These are phyloP conservation scores for Komagataella ulmi DNA, from an alignment of 805 yeast genomes.

Conservation along the genomic window DNA sequence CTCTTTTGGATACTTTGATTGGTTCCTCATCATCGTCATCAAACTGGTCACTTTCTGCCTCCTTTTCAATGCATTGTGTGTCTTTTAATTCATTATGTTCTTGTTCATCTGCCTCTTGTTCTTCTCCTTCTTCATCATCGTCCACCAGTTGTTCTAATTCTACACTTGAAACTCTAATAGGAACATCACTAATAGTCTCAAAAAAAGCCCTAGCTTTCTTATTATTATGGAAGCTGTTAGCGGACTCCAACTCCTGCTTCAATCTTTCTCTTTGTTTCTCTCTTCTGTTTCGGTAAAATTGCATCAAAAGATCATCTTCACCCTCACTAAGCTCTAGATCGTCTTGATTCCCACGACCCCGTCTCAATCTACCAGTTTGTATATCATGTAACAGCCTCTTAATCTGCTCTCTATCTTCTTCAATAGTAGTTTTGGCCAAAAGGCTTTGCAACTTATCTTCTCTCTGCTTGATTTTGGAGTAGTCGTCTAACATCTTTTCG, in stretches of 20 bases:
- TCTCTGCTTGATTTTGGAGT: conserved; percentile 39
- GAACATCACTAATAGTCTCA: conserved; percentile 35
- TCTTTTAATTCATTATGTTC: conserved; percentile 3
- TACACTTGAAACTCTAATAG: not conserved
- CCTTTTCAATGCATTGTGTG: conserved; percentile 1
- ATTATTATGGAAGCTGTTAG: conserved; percentile 27
- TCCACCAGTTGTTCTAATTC: conserved; percentile 1
- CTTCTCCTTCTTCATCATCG: conserved; percentile 13
- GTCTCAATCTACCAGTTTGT: conserved; percentile 58
- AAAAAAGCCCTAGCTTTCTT: conserved; percentile 56
- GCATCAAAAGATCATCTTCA: conserved; percentile 45
- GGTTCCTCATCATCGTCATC: not conserved
- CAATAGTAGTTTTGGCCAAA: conserved; percentile 45
- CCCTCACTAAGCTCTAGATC: conserved; percentile 64
- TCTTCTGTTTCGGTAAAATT: conserved; percentile 18
- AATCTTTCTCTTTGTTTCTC: conserved; percentile 34
- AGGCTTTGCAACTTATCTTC: conserved; percentile 44
- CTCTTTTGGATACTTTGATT: not conserved
- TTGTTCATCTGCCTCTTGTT: conserved; percentile 5
- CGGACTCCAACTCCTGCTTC: conserved; percentile 29
- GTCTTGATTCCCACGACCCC: conserved; percentile 35
- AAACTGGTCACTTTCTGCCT: not conserved
- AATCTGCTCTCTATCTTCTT: conserved; percentile 48
- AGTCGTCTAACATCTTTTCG: conserved; percentile 68
- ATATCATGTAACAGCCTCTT: conserved; percentile 59